phyloP scores from a whole-genome alignment of 441 rosid genomes.

The Adansonia madagascariensis region DNA sequence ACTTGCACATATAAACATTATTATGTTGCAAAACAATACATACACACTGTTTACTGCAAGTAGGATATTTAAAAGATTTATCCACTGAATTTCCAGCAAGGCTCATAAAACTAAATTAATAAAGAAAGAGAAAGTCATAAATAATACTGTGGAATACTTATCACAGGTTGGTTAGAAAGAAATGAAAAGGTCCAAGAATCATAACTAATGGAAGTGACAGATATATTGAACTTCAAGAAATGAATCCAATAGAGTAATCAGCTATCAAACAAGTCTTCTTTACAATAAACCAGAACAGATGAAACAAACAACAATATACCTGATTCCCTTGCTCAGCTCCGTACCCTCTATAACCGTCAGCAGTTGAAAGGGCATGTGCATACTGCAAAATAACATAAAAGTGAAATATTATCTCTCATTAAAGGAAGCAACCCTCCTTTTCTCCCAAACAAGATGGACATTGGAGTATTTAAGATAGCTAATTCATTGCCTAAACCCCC shows the following conservation, averaged over 20 bases:
- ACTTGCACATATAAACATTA: background rate
- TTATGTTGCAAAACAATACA: conserved; percentile 9
- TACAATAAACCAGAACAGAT: background rate
- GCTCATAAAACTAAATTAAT: conserved; percentile 10
- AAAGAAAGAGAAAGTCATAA: background rate
- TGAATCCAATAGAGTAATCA: background rate
- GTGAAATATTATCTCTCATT: conserved; percentile 13
- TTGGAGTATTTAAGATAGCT: conserved; percentile 2
- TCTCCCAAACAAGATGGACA: background rate
- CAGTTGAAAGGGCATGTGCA: conserved; percentile 60
- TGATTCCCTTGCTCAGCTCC: conserved; percentile 70
- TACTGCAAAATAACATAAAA: conserved; percentile 42
- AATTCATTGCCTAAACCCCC: background rate
- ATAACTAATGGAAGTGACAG: conserved; percentile 6
- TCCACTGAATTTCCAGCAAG: background rate
- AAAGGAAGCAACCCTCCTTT: background rate
- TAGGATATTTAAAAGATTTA: background rate
- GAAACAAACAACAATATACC: conserved; percentile 35
- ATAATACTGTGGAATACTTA: background rate
- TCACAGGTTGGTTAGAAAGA: background rate
- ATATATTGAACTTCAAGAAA: conserved; percentile 19
- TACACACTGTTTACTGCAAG: background rate
- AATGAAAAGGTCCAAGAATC: background rate
- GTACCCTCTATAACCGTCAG: conserved; percentile 56
- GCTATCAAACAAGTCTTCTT: conserved; percentile 8